phyloP scores from a whole-genome alignment of 495 filamentous ascomycete species.

The Penicillium manginii region DNA sequence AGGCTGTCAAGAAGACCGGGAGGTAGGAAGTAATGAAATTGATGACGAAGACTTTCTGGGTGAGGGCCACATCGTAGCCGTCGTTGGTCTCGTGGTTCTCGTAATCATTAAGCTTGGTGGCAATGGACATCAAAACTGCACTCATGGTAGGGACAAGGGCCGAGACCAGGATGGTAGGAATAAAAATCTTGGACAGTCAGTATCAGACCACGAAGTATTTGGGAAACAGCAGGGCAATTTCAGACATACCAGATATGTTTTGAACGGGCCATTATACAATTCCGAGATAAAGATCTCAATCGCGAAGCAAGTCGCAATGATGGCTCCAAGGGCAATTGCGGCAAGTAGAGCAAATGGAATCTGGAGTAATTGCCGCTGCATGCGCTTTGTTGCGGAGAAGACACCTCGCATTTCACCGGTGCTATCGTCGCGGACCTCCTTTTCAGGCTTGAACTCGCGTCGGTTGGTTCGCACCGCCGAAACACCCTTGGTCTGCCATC shows the following conservation, averaged over 20 bases:
- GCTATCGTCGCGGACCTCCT: constrained; percentile 72
- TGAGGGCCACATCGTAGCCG: constrained; percentile 77
- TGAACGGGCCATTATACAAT: constrained; percentile 89
- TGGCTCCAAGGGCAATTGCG: constrained; percentile 67
- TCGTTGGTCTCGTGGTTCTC: constrained; percentile 92
- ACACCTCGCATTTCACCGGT: constrained; percentile 82
- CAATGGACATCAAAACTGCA: constrained; percentile 73
- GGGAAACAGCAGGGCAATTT: background rate
- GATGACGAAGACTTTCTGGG: constrained; percentile 89
- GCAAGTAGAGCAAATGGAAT: constrained; percentile 85
- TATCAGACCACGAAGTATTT: background rate
- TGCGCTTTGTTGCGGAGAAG: constrained; percentile 77
- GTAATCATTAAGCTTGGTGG: constrained; percentile 76
- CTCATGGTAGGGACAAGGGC: constrained; percentile 77
- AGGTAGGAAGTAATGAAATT: constrained; percentile 98
- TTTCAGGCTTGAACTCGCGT: constrained; percentile 78
- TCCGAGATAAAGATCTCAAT: constrained; percentile 97
- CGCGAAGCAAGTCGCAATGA: constrained; percentile 86
- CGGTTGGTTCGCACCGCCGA: constrained; percentile 78
- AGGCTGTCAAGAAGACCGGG: constrained; percentile 88
- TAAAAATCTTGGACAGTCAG: constrained; percentile 68
- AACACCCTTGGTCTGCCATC: constrained; percentile 90
- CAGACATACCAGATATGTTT: constrained; percentile 74
- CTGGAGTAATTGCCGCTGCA: constrained; percentile 80
- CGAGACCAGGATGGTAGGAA: constrained; percentile 87